Conservation (phyloP, 129 eudicot species). For the Daucus carota region DH1_v3.0 NC_030385.2:43668501-43669000, state of each 20-base stretch:
- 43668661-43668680: background rate
- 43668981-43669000: background rate
- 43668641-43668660: background rate
- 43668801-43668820: background rate
- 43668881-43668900: background rate
- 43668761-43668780: too few relatives aligned
- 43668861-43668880: background rate
- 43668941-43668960: background rate
- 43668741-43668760: too few relatives aligned
- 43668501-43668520: constrained; percentile 59
- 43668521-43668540: constrained; percentile 52
- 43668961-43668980: background rate
- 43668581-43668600: background rate
- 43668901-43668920: background rate
- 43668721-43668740: too few relatives aligned
- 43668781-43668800: background rate
- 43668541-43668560: constrained; percentile 37
- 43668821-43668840: background rate
- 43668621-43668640: background rate
- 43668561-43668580: background rate
- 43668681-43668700: background rate
- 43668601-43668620: too few relatives aligned
- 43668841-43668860: background rate
- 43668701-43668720: too few relatives aligned
- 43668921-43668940: background rate